Percentiles rank a stretch among this genome's conserved stretches.
Conservation (phyloP, 345 rosid genomes). For the Abelmoschus esculentus region DNA sequence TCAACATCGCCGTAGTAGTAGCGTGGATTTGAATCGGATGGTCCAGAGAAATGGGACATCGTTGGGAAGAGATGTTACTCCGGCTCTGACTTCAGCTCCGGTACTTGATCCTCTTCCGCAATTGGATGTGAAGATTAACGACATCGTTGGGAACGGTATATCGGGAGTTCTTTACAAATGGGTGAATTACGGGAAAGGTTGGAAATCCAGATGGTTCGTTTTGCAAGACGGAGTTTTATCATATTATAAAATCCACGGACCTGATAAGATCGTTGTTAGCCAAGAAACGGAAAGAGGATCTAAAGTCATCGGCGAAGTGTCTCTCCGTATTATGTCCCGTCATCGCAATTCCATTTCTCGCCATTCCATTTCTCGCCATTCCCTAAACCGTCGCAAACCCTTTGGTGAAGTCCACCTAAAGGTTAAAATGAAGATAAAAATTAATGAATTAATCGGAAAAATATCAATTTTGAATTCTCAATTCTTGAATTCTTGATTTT, state of each 20-base stretch:
- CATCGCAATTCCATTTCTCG: slow-evolving; percentile 17
- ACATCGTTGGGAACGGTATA: slow-evolving; percentile 81
- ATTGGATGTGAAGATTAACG: slow-evolving; percentile 69
- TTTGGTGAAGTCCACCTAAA: slow-evolving; percentile 96
- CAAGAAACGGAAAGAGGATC: slow-evolving; percentile 81
- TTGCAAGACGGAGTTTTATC: slow-evolving; percentile 94
- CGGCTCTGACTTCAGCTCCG: background rate
- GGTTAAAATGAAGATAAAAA: slow-evolving; percentile 28
- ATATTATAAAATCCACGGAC: slow-evolving; percentile 86
- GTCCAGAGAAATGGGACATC: slow-evolving; percentile 10
- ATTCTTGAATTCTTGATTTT: background rate
- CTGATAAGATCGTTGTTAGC: slow-evolving; percentile 72
- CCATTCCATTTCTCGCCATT: slow-evolving; percentile 13
- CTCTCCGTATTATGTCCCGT: slow-evolving; percentile 47
- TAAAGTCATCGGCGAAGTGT: slow-evolving; percentile 84
- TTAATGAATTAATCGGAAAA: background rate
- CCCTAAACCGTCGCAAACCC: slow-evolving; percentile 51
- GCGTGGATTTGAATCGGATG: slow-evolving; percentile 15
- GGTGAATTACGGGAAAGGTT: slow-evolving; percentile 97
- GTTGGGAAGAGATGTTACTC: background rate
- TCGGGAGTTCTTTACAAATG: slow-evolving; percentile 80
- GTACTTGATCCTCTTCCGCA: slow-evolving; percentile 24
- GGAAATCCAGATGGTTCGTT: slow-evolving; percentile 95
- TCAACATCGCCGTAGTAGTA: background rate
- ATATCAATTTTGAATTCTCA: background rate